phyloP scores from a whole-genome alignment of 345 rosid species.

The Eucalyptus camaldulensis region DNA sequence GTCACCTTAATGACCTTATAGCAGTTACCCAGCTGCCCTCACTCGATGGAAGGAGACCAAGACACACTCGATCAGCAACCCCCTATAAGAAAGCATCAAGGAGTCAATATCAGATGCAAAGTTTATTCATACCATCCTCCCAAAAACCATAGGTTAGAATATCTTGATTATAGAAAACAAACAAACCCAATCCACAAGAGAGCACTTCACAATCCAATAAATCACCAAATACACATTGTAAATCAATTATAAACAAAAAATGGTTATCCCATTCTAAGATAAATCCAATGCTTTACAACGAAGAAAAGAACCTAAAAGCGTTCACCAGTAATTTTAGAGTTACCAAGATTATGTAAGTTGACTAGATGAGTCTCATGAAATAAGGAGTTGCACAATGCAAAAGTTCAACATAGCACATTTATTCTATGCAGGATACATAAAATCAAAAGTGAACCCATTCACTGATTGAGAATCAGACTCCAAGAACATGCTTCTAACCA shows the following conservation, averaged over 20 bases:
- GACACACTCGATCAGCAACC: slow-evolving; percentile 83
- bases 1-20: slow-evolving; percentile 71
- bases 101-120: background rate
- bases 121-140: background rate
- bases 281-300: background rate
- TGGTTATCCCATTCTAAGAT: background rate
- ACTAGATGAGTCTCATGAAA: background rate
- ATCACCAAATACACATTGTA: background rate
- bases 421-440: background rate
- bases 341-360: background rate
- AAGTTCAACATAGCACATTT: background rate
- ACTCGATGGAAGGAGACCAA: slow-evolving; percentile 88
- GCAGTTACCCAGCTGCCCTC: slow-evolving; percentile 90
- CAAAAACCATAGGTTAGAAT: background rate
- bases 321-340: background rate
- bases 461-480: background rate
- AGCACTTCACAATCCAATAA: background rate
- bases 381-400: background rate
- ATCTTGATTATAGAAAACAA: background rate
- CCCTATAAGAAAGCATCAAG: slow-evolving; percentile 24
- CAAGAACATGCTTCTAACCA: background rate
- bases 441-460: background rate
- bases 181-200: background rate
- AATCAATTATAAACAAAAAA: background rate
- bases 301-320: background rate